These are phyloP conservation scores for Tulasnella sp. DNA, from an alignment of 768 basidiomycete species.

Conservation along the genomic window DNA sequence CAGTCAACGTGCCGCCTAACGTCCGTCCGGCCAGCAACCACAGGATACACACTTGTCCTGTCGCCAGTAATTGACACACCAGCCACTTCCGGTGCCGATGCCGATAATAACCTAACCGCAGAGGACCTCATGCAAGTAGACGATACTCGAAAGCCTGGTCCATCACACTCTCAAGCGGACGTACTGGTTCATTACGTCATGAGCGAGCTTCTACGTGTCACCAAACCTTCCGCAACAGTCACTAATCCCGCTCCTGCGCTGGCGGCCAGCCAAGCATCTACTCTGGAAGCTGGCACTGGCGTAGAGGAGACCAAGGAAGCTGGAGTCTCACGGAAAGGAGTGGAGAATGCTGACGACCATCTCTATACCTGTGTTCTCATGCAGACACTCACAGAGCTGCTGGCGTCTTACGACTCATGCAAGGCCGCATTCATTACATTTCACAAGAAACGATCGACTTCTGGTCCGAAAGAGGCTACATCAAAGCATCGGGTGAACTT, in stretches of 20 bases:
- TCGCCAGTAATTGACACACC: constrained; percentile 19
- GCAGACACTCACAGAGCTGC: constrained; percentile 82
- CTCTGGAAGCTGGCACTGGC: constrained; percentile 8
- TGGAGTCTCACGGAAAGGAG: not conserved
- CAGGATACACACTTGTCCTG: constrained; percentile 3
- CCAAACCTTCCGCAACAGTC: constrained; percentile 33
- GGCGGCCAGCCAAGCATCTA: not conserved
- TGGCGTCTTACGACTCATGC: constrained; percentile 88
- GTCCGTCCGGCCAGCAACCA: constrained; percentile 28
- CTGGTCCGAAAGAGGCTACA: constrained; percentile 50
- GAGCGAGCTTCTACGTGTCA: constrained; percentile 52
- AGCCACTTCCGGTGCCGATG: constrained; percentile 9
- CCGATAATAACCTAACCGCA: constrained; percentile 7
- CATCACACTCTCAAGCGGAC: constrained; percentile 23
- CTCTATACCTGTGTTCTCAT: constrained; percentile 73
- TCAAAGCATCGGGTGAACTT: constrained; percentile 53
- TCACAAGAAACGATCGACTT: constrained; percentile 42
- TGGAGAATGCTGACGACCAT: constrained; percentile 26
- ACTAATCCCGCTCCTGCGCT: too few species aligned
- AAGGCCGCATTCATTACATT: constrained; percentile 80
- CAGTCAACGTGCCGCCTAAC: constrained; percentile 60
- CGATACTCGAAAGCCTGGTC: constrained; percentile 18
- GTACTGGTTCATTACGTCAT: constrained; percentile 49
- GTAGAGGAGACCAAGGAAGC: constrained; percentile 6
- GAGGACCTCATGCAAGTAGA: constrained; percentile 23